Conservation (phyloP, 768 basidiomycete species). For the Lactifluus echinatus region DNA sequence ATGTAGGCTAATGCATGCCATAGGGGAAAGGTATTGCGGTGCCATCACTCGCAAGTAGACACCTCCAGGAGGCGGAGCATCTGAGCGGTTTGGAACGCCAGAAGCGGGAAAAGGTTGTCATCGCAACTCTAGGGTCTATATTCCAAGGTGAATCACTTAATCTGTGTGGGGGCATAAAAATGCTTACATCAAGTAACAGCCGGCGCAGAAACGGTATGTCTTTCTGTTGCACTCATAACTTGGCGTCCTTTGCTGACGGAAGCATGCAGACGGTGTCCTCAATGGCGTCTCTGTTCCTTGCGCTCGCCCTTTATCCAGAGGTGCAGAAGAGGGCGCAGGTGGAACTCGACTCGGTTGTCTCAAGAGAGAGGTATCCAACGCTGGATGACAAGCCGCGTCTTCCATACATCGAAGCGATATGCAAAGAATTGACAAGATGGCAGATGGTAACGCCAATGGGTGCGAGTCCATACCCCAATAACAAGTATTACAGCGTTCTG, state of each 20-base stretch:
- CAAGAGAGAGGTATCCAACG: conserved; percentile 22
- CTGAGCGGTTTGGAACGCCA: background rate
- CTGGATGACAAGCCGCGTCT: too few species aligned
- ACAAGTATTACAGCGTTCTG: background rate
- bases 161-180: too few species aligned
- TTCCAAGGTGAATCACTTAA: background rate
- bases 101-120: background rate
- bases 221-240: background rate
- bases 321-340: conserved; percentile 23
- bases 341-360: conserved; percentile 25
- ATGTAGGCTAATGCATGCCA: background rate
- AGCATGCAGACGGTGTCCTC: conserved; percentile 19
- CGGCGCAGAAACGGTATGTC: conserved; percentile 22
- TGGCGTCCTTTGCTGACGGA: background rate
- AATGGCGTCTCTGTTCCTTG: conserved; percentile 23
- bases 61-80: background rate
- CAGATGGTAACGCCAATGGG: too few species aligned
- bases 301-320: conserved; percentile 25
- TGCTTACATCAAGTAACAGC: background rate
- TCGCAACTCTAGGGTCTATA: background rate
- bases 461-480: background rate
- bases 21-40: background rate
- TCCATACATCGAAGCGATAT: too few species aligned
- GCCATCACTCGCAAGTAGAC: background rate
- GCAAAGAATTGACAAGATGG: too few species aligned